These are phyloP conservation scores for Annona squamosa DNA, from an alignment of 164 flowering plant genomes.

Conservation along the genomic window DNA sequence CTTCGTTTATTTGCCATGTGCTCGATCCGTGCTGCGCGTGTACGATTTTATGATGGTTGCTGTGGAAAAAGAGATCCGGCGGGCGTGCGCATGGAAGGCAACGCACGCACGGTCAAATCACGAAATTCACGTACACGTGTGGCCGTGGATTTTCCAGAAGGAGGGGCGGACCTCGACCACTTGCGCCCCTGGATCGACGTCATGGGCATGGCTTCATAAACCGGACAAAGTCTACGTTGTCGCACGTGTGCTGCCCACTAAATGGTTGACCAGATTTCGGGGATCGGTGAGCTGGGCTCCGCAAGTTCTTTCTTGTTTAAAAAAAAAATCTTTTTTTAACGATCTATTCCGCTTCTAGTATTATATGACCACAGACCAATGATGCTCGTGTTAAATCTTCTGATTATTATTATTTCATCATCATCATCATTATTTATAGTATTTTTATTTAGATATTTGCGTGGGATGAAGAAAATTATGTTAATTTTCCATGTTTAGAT, in stretches of 20 bases:
- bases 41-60: background rate
- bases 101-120: background rate
- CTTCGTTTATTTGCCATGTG: background rate
- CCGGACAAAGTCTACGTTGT: background rate
- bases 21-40: background rate
- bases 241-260: background rate
- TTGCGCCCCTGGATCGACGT: background rate
- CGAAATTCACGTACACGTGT: background rate
- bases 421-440: too few species aligned
- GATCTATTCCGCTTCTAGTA: too few species aligned
- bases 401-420: too few species aligned
- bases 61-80: background rate
- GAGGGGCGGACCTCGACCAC: too few species aligned
- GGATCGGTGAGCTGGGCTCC: background rate
- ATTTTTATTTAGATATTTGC: too few species aligned
- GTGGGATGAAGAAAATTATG: too few species aligned
- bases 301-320: background rate
- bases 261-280: background rate
- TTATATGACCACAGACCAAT: too few species aligned
- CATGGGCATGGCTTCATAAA: background rate
- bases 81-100: background rate
- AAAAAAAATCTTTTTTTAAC: too few species aligned
- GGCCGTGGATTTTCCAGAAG: background rate
- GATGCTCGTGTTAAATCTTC: too few species aligned
- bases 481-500: too few species aligned